Percentiles rank a stretch among this genome's conserved stretches.
These are phyloP conservation scores for Herpotrichia juniperi DNA, from an alignment of 2,329 filamentous ascomycete species.

Conservation along the genomic window DNA sequence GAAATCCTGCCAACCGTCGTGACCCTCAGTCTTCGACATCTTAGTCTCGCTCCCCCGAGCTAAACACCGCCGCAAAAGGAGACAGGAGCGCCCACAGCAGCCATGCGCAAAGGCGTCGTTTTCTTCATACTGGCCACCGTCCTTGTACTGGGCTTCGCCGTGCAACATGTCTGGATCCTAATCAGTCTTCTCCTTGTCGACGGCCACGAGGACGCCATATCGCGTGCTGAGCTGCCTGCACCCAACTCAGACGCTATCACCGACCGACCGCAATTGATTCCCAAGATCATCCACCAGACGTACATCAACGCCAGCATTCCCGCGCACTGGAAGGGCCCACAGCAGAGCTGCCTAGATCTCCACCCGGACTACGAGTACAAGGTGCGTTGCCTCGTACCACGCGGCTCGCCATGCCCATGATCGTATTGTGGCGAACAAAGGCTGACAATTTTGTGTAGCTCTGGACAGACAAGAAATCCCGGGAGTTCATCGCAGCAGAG, in stretches of 20 bases:
- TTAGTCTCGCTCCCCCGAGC: neutral
- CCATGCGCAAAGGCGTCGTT: constrained; percentile 65
- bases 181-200: constrained; percentile 73
- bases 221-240: constrained; percentile 68
- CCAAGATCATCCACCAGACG: constrained; percentile 80
- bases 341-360: constrained; percentile 69
- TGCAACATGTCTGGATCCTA: constrained; percentile 73
- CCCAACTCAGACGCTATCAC: constrained; percentile 66
- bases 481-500: constrained; percentile 73
- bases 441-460: constrained; percentile 56
- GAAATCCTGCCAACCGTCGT: neutral
- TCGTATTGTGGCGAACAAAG: constrained; percentile 28
- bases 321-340: constrained; percentile 67
- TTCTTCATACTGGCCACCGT: constrained; percentile 71
- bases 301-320: constrained; percentile 75
- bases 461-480: constrained; percentile 74
- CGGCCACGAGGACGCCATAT: constrained; percentile 70
- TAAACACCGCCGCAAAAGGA: constrained; percentile 23
- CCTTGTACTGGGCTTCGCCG: constrained; percentile 66
- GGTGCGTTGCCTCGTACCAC: constrained; percentile 46
- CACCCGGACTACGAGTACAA: constrained; percentile 78
- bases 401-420: neutral
- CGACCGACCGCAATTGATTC: constrained; percentile 66
- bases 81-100: constrained; percentile 31
- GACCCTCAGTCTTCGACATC: neutral